Percentiles rank a stretch among this genome's conserved stretches.
These are phyloP conservation scores for Fraxinus angustifolia DNA, from an alignment of 305 asterid species.

Conservation along the genomic window DNA sequence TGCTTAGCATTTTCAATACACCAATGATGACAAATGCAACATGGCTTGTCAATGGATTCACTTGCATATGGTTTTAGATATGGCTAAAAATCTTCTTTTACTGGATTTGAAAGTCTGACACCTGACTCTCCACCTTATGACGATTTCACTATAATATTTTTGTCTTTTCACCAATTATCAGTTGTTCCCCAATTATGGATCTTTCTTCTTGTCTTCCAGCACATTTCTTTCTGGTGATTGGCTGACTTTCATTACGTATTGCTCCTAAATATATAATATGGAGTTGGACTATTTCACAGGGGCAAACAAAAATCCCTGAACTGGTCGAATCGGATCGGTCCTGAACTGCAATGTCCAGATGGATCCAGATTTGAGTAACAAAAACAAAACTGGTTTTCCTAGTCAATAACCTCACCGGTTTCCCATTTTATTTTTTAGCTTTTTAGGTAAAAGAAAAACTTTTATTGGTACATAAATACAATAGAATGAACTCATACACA, in stretches of 20 bases:
- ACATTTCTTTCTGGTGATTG: not conserved
- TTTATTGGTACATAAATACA: not conserved
- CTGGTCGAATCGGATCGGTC: not conserved
- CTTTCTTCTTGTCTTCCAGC: not conserved
- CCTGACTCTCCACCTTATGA: not conserved
- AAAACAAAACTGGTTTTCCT: not conserved
- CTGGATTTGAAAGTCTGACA: not conserved
- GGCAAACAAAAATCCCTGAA: not conserved
- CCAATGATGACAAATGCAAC: not conserved
- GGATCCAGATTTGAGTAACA: not conserved
- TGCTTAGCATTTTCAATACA: not conserved
- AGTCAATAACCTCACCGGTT: not conserved
- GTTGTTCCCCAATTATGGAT: not conserved
- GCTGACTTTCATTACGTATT: not conserved
- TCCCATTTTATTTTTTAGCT: not conserved
- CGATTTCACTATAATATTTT: not conserved
- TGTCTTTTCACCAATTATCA: not conserved
- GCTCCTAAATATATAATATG: not conserved
- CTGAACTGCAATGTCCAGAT: not conserved
- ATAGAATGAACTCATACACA: not conserved
- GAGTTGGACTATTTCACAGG: not conserved
- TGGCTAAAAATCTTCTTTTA: not conserved
- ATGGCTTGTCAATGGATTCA: not conserved
- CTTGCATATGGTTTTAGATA: not conserved
- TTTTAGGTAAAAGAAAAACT: not conserved